A percentile compares a stretch with the other conserved stretches of the same genome.
Evolutionary conservation across 2,329 filamentous ascomycete genomes (phyloP).

Genomic region (Colletotrichum sp.): DNA sequence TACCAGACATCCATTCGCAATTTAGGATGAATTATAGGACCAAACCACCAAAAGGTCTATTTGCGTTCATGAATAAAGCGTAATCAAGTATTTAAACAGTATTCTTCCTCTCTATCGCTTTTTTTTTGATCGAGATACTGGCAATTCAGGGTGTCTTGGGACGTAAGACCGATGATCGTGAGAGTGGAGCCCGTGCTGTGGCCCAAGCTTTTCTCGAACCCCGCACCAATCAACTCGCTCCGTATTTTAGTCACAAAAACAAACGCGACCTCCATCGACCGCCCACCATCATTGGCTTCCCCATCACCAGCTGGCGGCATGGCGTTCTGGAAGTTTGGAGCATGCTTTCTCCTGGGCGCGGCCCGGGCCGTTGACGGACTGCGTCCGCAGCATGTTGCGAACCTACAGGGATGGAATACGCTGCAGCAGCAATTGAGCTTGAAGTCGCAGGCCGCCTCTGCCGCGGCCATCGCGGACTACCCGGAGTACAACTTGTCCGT

Average conservation of each 20-base stretch:
- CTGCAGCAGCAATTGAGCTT: conserved; percentile 6
- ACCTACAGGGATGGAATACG: neutral
- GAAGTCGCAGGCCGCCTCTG: neutral
- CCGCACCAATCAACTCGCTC: neutral
- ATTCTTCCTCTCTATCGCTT: too few species aligned
- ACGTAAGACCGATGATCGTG: neutral
- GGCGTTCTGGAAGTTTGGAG: conserved; percentile 7
- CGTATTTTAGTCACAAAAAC: conserved; percentile 15
- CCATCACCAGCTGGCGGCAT: neutral
- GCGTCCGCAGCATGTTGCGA: neutral
- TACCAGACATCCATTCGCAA: neutral
- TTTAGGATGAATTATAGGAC: neutral
- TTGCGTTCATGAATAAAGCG: too few species aligned
- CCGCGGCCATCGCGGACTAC: conserved; percentile 28
- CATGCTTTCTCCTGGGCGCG: conserved; percentile 5
- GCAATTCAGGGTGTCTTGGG: neutral
- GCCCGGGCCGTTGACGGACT: neutral
- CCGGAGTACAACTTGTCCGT: conserved; percentile 47
- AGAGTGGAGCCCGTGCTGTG: too few species aligned
- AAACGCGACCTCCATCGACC: neutral
- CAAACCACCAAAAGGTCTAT: neutral
- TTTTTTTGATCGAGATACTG: too few species aligned
- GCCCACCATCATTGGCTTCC: conserved; percentile 1
- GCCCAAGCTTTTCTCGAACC: neutral
- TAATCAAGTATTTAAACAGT: neutral